Conservation (phyloP, 2,329 filamentous ascomycete species). For the Alternaria triticina region DNA sequence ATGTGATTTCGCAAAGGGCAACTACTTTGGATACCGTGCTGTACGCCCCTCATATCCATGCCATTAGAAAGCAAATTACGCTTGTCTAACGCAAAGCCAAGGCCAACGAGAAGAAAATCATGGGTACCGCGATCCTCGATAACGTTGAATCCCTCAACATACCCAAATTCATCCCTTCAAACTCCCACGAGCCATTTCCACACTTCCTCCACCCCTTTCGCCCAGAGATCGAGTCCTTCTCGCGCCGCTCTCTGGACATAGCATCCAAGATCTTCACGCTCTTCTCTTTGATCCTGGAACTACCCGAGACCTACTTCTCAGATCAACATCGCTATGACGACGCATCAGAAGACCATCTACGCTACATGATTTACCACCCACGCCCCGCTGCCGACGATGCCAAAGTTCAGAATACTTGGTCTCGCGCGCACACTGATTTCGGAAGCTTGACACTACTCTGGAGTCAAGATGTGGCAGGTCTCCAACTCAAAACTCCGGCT, state of each 20-base stretch:
- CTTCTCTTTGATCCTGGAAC: slow-evolving; percentile 49
- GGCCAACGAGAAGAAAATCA: slow-evolving; percentile 40
- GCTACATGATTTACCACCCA: slow-evolving; percentile 54
- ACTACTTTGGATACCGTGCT: slow-evolving; percentile 42
- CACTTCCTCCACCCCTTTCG: slow-evolving; percentile 34
- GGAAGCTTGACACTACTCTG: slow-evolving; percentile 56
- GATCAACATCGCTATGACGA: slow-evolving; percentile 46
- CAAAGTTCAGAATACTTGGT: slow-evolving; percentile 50
- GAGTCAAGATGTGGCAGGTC: slow-evolving; percentile 55
- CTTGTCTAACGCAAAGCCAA: slow-evolving; percentile 2
- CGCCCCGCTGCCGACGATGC: slow-evolving; percentile 46
- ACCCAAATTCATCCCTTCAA: slow-evolving; percentile 37
- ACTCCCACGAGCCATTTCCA: slow-evolving; percentile 34
- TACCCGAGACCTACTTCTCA: slow-evolving; percentile 48
- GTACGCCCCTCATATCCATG: slow-evolving; percentile 10
- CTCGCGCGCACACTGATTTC: slow-evolving; percentile 59
- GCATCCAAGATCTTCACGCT: slow-evolving; percentile 48
- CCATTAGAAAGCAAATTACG: neutral
- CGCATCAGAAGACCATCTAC: slow-evolving; percentile 49
- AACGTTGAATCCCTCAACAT: slow-evolving; percentile 43
- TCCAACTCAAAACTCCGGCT: slow-evolving; percentile 55
- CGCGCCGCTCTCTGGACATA: slow-evolving; percentile 29
- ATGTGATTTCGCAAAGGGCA: slow-evolving; percentile 38
- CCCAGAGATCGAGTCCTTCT: slow-evolving; percentile 38
- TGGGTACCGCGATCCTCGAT: slow-evolving; percentile 41